Evolutionary conservation across 2,329 filamentous ascomycete species (phyloP).

Genomic region (Cladorrhinum sp.): DNA sequence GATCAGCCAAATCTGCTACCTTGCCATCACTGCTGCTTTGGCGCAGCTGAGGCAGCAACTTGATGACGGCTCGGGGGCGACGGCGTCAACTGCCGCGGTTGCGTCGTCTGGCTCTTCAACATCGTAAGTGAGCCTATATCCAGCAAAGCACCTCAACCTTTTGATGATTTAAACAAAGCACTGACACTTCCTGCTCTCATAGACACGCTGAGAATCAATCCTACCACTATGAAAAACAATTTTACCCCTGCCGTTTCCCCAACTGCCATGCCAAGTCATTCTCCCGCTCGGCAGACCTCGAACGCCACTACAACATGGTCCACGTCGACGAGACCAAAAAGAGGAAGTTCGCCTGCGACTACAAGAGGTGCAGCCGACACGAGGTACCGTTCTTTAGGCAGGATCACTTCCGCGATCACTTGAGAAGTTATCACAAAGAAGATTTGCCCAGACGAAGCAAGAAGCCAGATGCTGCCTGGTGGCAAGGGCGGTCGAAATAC

Average conservation of each 20-base stretch:
- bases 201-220: not conserved
- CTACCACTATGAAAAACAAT: conserved; percentile 18
- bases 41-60: conserved; percentile 1
- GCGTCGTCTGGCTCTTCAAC: not conserved
- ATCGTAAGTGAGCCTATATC: not conserved
- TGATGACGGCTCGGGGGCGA: not conserved
- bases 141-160: no score
- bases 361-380: conserved; percentile 45
- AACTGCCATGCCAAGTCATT: conserved; percentile 47
- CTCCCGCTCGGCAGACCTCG: conserved; percentile 52
- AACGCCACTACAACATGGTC: conserved; percentile 50
- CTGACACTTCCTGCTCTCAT: not conserved
- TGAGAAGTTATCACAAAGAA: conserved; percentile 54
- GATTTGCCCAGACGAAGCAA: conserved; percentile 49
- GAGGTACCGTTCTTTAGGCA: conserved; percentile 49
- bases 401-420: conserved; percentile 57
- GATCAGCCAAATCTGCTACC: conserved; percentile 14
- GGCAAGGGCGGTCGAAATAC: conserved; percentile 14
- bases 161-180: no score
- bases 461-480: conserved; percentile 25
- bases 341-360: conserved; percentile 50
- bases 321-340: conserved; percentile 44
- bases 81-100: not conserved
- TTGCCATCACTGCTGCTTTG: conserved; percentile 11
- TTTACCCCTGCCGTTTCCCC: conserved; percentile 37